Conservation (phyloP, 2,329 filamentous ascomycete species). For the Cadophora sp. region DNA sequence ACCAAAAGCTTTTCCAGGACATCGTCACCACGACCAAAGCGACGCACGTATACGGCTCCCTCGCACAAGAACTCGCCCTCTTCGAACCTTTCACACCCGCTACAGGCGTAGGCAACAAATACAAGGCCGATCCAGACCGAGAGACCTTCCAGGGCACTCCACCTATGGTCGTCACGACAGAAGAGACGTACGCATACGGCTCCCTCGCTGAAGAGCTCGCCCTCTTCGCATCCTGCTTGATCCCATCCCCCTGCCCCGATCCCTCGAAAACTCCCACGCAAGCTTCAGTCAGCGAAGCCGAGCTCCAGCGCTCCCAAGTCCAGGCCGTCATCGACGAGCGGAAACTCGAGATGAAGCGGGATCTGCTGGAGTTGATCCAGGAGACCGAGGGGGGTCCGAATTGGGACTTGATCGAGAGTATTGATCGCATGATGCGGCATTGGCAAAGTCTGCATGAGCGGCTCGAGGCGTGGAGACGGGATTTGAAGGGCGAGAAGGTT, state of each 20-base stretch:
- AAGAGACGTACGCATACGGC: conserved; percentile 1
- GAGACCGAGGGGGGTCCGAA: background rate
- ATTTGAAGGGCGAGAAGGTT: conserved; percentile 8
- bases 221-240: conserved; percentile 4
- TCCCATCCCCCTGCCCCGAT: background rate
- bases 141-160: background rate
- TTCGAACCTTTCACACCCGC: conserved; percentile 7
- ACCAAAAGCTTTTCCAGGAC: background rate
- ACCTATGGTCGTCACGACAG: background rate
- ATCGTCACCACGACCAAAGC: background rate
- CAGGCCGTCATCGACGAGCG: background rate
- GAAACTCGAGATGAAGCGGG: background rate
- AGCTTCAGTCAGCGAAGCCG: background rate
- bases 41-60: background rate
- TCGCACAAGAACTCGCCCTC: background rate
- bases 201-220: background rate
- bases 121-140: background rate
- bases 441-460: conserved; percentile 10
- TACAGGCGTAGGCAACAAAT: background rate
- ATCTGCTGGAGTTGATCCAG: conserved; percentile 11
- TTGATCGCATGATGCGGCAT: conserved; percentile 1
- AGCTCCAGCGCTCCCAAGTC: background rate
- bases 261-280: background rate
- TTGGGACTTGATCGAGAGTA: background rate
- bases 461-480: conserved; percentile 10